Percentiles rank a stretch among this genome's conserved stretches.
Evolutionary conservation across 306 rosid genomes (phyloP).

Genomic region (Cicer arietinum): DNA sequence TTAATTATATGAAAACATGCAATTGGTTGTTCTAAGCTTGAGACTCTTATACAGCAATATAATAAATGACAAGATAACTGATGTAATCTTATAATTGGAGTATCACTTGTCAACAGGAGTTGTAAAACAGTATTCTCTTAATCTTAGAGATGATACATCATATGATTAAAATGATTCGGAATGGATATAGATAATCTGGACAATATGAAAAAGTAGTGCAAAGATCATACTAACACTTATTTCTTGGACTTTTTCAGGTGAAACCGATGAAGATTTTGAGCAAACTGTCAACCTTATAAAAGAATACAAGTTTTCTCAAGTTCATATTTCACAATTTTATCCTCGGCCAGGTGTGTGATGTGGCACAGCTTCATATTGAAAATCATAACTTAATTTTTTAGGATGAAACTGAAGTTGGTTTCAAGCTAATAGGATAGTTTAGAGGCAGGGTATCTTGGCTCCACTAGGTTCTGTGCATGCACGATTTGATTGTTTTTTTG

Average conservation of each 20-base stretch:
- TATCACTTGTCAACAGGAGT: not conserved
- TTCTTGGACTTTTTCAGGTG: constrained; percentile 70
- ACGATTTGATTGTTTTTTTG: not conserved
- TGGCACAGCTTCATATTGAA: constrained; percentile 7
- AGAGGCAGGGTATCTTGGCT: constrained; percentile 23
- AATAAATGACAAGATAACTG: constrained; percentile 23
- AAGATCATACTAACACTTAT: constrained; percentile 25
- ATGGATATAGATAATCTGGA: constrained; percentile 31
- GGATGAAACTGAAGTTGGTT: constrained; percentile 27
- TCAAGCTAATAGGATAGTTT: constrained; percentile 20
- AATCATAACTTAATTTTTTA: constrained; percentile 29
- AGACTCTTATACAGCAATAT: not conserved
- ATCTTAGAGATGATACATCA: constrained; percentile 10
- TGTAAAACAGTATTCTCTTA: constrained; percentile 19
- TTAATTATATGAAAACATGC: constrained; percentile 13
- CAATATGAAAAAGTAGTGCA: not conserved
- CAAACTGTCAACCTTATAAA: constrained; percentile 76
- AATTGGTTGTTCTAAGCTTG: constrained; percentile 31
- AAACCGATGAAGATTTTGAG: constrained; percentile 88
- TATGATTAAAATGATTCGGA: constrained; percentile 29
- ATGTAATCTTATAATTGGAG: constrained; percentile 16
- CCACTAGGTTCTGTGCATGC: not conserved
- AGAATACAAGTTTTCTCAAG: constrained; percentile 85
- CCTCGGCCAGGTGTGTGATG: constrained; percentile 86
- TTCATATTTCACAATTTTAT: constrained; percentile 97